These are phyloP conservation scores for Acidiella bohemica DNA, from an alignment of 495 filamentous ascomycete genomes.

Conservation along the genomic window DNA sequence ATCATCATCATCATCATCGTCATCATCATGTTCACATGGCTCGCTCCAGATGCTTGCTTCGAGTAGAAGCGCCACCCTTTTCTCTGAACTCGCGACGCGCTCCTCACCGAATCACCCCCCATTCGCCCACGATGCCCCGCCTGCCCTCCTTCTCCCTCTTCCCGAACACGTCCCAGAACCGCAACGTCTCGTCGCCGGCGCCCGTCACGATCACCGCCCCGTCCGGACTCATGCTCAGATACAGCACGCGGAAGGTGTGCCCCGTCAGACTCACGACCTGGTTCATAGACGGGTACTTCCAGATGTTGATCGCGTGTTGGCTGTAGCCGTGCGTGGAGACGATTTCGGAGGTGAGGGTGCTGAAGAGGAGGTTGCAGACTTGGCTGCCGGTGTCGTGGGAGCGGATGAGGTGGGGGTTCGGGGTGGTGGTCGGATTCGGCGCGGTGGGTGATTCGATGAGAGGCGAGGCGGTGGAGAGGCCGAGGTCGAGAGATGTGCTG, in stretches of 20 bases:
- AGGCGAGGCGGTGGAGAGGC: slow-evolving; percentile 5
- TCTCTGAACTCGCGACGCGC: too few relatives aligned
- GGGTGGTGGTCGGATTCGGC: not conserved
- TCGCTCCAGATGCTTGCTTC: too few relatives aligned
- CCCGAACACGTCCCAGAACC: slow-evolving; percentile 94
- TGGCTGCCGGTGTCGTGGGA: slow-evolving; percentile 74
- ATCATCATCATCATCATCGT: too few relatives aligned
- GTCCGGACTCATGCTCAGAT: slow-evolving; percentile 93
- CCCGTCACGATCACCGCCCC: slow-evolving; percentile 88
- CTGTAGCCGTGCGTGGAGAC: slow-evolving; percentile 96
- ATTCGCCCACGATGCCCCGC: slow-evolving; percentile 16
- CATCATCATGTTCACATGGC: too few relatives aligned
- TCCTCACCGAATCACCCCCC: slow-evolving; percentile 19
- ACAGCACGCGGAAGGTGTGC: slow-evolving; percentile 90
- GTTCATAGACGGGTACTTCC: slow-evolving; percentile 97
- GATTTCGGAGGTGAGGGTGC: slow-evolving; percentile 88
- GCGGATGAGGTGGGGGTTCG: slow-evolving; percentile 20
- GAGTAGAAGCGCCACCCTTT: too few relatives aligned
- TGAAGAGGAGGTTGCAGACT: slow-evolving; percentile 94
- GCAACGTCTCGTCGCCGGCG: slow-evolving; percentile 85
- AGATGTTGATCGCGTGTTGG: slow-evolving; percentile 96
- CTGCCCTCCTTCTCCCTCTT: slow-evolving; percentile 36
- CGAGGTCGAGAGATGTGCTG: slow-evolving; percentile 4
- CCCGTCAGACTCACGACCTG: slow-evolving; percentile 90
- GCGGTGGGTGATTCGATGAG: slow-evolving; percentile 1